These are phyloP conservation scores for Scutellaria baicalensis DNA, from an alignment of 257 asterid genomes.

Conservation along the genomic window DNA sequence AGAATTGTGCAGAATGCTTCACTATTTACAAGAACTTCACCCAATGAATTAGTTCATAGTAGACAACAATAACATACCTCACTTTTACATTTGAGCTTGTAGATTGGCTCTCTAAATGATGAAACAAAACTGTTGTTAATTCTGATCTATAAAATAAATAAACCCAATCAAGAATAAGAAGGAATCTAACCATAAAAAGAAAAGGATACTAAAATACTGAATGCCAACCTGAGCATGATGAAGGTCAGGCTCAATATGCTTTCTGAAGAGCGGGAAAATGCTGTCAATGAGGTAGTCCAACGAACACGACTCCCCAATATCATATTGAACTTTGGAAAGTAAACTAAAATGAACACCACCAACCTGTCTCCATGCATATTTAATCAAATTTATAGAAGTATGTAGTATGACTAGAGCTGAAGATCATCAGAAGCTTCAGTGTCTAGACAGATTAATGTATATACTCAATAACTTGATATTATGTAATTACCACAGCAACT, in stretches of 20 bases:
- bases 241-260: conserved; percentile 97
- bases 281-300: conserved; percentile 97
- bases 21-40: background rate
- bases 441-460: background rate
- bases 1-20: background rate
- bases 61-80: conserved; percentile 53
- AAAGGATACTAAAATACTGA: conserved; percentile 11
- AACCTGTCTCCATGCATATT: conserved; percentile 50
- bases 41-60: background rate
- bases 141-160: conserved; percentile 72
- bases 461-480: background rate
- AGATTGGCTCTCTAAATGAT: conserved; percentile 97
- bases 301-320: conserved; percentile 97
- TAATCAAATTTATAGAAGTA: conserved; percentile 12
- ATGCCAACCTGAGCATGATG: conserved; percentile 94
- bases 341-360: conserved; percentile 99
- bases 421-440: background rate
- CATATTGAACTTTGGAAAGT: conserved; percentile 97
- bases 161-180: conserved; percentile 29
- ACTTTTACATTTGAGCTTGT: conserved; percentile 92
- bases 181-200: conserved; percentile 9
- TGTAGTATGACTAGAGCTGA: conserved; percentile 6
- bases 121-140: conserved; percentile 98
- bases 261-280: conserved; percentile 95
- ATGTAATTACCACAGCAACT: conserved; percentile 87